Base-by-base conservation (phyloP, 139 green algal genomes). In the Coelastrella sp. region DNA sequence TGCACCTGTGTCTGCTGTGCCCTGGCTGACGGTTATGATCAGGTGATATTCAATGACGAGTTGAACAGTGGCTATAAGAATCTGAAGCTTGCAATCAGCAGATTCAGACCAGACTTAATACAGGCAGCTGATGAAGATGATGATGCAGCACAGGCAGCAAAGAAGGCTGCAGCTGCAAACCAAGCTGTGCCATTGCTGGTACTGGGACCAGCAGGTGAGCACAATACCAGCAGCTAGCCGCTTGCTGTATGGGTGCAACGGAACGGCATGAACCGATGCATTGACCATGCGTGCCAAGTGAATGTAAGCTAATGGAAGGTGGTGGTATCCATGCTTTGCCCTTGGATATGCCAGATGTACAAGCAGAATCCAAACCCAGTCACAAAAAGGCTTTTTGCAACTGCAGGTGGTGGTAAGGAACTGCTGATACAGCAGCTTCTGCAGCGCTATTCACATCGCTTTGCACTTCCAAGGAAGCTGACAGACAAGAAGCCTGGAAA, bases 91-190 rank as follows among this genome's bases (percentile, higher is more conserved):
- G 35, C 91, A 21, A 94, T 95, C 66, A 85, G 71, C 53, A 79
- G 64, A 25, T 84, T 88, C 74, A 84, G 91, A 13, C 91, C 91
- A 34, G 91, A 94, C 80, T 89, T 94, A 43, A 84, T 93, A n/a
- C 57, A 83, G 3, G 78, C 89, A 19, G 34, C 87, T 74, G 81
- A 84, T n/a, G n/a, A n/a, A n/a, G 87, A 92, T 59, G 51, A 82
- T n/a, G 81, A 79, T 38, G 82, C 81, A 5, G 66, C 69, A 40
- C 78, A 66, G 34, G 79, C 80, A 40, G 74, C 66, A 27, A 38
- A 38, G 35, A 63, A 79, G 75, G 67, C 76, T 60, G 74, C 69
- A 57, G 86, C 43, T 21, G 32, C 69, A 51, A 40, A 48, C 13
- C 40, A 84, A 76, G 84, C 60, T 25, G 63, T 87, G 63, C 85